Evolutionary conservation across 2,329 filamentous ascomycete genomes (phyloP), one percentile per base, ranked within the genome.

Genomic region (Talaromyces sp.): DNA sequence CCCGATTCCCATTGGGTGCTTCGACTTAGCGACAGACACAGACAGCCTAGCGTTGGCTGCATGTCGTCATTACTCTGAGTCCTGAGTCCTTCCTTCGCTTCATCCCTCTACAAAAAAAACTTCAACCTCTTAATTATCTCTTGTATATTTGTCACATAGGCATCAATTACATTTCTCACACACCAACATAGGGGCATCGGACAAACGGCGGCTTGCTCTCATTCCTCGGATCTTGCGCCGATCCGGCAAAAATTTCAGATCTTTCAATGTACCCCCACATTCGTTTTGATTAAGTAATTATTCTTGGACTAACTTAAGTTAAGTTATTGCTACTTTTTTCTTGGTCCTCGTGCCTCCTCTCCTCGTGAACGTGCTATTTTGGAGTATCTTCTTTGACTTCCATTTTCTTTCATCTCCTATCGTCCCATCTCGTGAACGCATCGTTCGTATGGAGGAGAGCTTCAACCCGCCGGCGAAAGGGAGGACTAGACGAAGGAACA

Each of bases 141-240:
- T 54, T 54, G 27, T 36, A 34, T 54, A 34, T 54, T 11, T 22
- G n/a, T n/a, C n/a, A 36, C 51, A 54, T 3, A 22, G 10, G 27
- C 29, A 54, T 19, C 29, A 31, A 3, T 19, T 19, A n/a, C 47
- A 29, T 29, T 31, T n/a, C 13, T 17, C 25, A n/a, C 11, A 29
- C 25, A n/a, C 11, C 15, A 53, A n/a, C 10, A 17, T 27, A 8
- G 10, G 11, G 8, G n/a, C n/a, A 56, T 6, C n/a, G n/a, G 29
- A 15, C 29, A 15, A 5, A 36, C 17, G 51, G 27, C 51, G 53
- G 10, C 11, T 13, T 56, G 53, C 29, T 22, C 2, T 29, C 40
- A 53, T 54, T 36, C n/a, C 45, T 62, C 47, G 60, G 60, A 43
- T 40, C 47, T 62, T 29, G 27, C 43, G 47, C 47, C 47, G 60